These are phyloP conservation scores for Phycomyces nitens DNA, from an alignment of 192 early-diverging fungal species.

Conservation along the genomic window DNA sequence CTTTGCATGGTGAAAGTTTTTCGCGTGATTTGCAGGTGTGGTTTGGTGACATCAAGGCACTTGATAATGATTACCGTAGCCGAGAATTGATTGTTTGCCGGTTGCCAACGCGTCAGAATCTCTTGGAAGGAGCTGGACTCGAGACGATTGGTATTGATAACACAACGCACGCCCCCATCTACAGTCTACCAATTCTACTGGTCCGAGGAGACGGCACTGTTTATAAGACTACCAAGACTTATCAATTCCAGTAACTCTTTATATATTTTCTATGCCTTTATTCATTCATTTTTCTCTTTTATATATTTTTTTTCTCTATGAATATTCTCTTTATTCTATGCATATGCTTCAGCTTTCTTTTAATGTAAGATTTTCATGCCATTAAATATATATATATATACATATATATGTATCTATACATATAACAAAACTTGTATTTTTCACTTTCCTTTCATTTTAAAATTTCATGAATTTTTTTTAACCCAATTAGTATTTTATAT, in stretches of 20 bases:
- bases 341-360: slow-evolving; percentile 1
- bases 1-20: slow-evolving; percentile 69
- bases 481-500: too few relatives aligned
- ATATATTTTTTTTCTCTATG: neutral
- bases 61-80: slow-evolving; percentile 44
- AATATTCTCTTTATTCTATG: slow-evolving; percentile 8
- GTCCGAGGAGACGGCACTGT: slow-evolving; percentile 39
- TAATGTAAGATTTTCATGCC: neutral
- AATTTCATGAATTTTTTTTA: too few relatives aligned
- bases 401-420: too few relatives aligned
- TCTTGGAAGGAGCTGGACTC: slow-evolving; percentile 5
- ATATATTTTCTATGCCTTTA: neutral
- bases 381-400: too few relatives aligned
- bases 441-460: too few relatives aligned
- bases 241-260: slow-evolving; percentile 12
- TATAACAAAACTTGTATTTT: too few relatives aligned
- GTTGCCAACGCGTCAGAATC: slow-evolving; percentile 35
- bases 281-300: neutral
- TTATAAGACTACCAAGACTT: slow-evolving; percentile 34
- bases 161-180: neutral
- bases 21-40: slow-evolving; percentile 64
- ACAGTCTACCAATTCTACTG: slow-evolving; percentile 30
- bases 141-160: neutral
- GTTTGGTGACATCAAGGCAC: slow-evolving; percentile 63
- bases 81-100: slow-evolving; percentile 42